These are phyloP conservation scores for Centrapalus pauciflorus DNA, from an alignment of 129 eudicot species.

Conservation along the genomic window DNA sequence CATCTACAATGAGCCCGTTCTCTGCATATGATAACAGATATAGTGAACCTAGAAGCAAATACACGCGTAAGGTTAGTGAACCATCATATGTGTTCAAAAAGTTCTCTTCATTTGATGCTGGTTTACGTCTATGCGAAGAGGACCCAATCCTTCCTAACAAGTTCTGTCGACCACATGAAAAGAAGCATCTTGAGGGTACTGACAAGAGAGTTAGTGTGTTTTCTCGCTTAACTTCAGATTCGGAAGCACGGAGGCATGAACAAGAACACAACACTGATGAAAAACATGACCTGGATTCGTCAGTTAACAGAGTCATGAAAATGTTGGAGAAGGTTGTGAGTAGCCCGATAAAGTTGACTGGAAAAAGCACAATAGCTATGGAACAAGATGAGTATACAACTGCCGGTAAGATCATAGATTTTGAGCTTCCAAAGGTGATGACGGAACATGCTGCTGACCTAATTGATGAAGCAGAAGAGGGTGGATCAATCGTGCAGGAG, in stretches of 20 bases:
- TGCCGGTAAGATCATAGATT: background rate
- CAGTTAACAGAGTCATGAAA: slow-evolving; percentile 46
- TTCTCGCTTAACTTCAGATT: slow-evolving; percentile 36
- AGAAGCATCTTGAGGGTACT: slow-evolving; percentile 1
- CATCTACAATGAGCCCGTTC: slow-evolving; percentile 12
- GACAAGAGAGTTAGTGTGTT: slow-evolving; percentile 50
- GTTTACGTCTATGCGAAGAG: background rate
- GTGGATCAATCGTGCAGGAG: slow-evolving; percentile 20
- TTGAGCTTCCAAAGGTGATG: slow-evolving; percentile 14
- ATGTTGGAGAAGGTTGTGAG: slow-evolving; percentile 30
- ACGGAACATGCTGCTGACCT: slow-evolving; percentile 13
- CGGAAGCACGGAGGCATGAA: slow-evolving; percentile 4
- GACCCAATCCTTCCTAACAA: slow-evolving; percentile 1
- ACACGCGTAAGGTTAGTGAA: background rate
- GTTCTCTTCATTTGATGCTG: slow-evolving; percentile 13
- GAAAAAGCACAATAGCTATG: slow-evolving; percentile 13
- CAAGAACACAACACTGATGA: slow-evolving; percentile 7
- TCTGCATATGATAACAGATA: slow-evolving; percentile 1
- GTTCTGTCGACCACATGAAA: background rate
- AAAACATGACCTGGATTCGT: slow-evolving; percentile 24
- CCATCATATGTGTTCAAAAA: background rate
- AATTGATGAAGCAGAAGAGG: slow-evolving; percentile 13
- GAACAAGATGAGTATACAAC: slow-evolving; percentile 4
- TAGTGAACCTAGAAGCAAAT: background rate
- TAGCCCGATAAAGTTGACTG: slow-evolving; percentile 14